phyloP scores from a whole-genome alignment of 768 basidiomycete genomes.

The Myochromella boudieri region DNA sequence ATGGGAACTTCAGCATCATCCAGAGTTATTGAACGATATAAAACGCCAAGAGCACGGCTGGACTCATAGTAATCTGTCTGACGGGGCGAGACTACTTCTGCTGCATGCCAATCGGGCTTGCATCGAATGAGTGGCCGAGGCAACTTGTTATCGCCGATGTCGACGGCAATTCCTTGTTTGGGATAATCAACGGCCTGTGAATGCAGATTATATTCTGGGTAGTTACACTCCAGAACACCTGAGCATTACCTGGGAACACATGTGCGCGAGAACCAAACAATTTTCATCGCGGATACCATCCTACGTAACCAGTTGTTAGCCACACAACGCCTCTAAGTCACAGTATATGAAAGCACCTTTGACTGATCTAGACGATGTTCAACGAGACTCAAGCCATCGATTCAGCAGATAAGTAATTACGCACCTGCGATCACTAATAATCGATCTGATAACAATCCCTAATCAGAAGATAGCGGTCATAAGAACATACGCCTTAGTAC shows the following conservation, averaged over 20 bases:
- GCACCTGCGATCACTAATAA: slow-evolving; percentile 71
- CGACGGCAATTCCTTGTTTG: slow-evolving; percentile 70
- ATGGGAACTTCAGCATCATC: slow-evolving; percentile 32
- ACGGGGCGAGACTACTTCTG: slow-evolving; percentile 52
- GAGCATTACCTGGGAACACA: slow-evolving; percentile 51
- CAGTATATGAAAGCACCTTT: slow-evolving; percentile 36
- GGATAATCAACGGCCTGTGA: slow-evolving; percentile 74
- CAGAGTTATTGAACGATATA: slow-evolving; percentile 64
- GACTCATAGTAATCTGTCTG: slow-evolving; percentile 73
- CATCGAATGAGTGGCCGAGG: slow-evolving; percentile 59
- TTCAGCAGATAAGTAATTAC: slow-evolving; percentile 17
- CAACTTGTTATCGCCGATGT: slow-evolving; percentile 41
- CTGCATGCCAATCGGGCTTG: slow-evolving; percentile 80
- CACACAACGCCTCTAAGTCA: background rate
- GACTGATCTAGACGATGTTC: slow-evolving; percentile 60
- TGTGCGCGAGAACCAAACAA: slow-evolving; percentile 57
- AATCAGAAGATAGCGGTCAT: slow-evolving; percentile 6
- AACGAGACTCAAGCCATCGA: background rate
- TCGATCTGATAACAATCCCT: slow-evolving; percentile 71
- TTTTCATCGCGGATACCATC: slow-evolving; percentile 57
- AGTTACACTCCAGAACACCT: no score
- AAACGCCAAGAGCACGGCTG: slow-evolving; percentile 63
- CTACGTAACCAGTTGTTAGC: slow-evolving; percentile 29
- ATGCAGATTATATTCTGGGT: no score
- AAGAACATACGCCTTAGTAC: background rate